Evolutionary conservation across 1,139 yeast species (phyloP).

Genomic region (Hemisphaericaspora subhashii): DNA sequence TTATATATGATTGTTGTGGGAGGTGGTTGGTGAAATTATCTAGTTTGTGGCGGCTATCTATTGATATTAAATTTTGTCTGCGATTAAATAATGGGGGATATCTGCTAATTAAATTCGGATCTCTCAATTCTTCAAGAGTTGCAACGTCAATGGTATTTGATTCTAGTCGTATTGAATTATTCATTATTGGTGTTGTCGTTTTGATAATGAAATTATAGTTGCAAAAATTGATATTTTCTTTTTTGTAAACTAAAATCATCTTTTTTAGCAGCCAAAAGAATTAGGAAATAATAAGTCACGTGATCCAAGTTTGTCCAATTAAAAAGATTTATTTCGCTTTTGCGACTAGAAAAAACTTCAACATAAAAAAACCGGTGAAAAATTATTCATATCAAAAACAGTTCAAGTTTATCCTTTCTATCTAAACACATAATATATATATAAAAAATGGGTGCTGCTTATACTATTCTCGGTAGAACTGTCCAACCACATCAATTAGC

Average conservation of each 20-base stretch:
- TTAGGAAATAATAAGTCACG: not conserved
- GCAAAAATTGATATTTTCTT: no score
- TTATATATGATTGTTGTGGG: not conserved
- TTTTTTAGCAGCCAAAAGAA: not conserved
- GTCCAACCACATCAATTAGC: slow-evolving; percentile 75
- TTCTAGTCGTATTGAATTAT: slow-evolving; percentile 7
- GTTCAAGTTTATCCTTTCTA: not conserved
- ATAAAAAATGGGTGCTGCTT: slow-evolving; percentile 71
- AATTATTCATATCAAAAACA: not conserved
- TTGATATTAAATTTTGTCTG: slow-evolving; percentile 11
- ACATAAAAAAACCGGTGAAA: no score
- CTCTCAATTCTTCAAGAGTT: slow-evolving; percentile 16
- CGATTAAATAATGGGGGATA: slow-evolving; percentile 17
- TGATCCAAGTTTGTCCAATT: not conserved
- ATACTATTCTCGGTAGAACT: slow-evolving; percentile 72
- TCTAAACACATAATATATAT: not conserved
- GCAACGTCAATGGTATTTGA: slow-evolving; percentile 14
- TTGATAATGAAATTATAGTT: not conserved
- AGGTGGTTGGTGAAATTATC: not conserved
- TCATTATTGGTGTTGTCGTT: slow-evolving; percentile 8
- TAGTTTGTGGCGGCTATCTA: slow-evolving; percentile 4
- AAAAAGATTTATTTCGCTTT: not conserved
- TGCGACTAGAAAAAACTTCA: not conserved
- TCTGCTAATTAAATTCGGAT: slow-evolving; percentile 16
- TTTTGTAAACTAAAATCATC: not conserved